Evolutionary conservation across 129 eudicot genomes (phyloP), one percentile per base, ranked within the genome.

Genomic region (Logfia minima): DNA sequence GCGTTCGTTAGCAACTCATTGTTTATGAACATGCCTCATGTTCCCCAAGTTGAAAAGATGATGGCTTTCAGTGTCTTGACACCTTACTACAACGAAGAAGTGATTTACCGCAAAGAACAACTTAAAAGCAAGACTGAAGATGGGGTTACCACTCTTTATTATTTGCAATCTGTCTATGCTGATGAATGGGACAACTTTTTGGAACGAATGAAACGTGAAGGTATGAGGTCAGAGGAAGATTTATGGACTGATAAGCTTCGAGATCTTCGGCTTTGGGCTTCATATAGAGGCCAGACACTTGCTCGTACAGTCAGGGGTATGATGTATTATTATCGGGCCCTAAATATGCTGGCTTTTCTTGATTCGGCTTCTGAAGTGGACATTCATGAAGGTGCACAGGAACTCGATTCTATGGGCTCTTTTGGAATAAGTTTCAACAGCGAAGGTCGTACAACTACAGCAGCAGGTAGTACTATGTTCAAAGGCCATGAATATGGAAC

Each of bases 361-460:
- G 98, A 93, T 91, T 88, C 98, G 23, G 97, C 98, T 76, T 93
- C 97, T 66, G 98, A 93, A 78, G 89, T 93, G 92, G 98, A 93
- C 81, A 89, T 93, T 75, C 86, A 88, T 83, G 98, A 90, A 79
- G 97, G 96, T 22, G 83, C 91, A 16, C 77, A 39, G 45, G 97
- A 88, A 79, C 91, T 93, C 43, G 82, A 82, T 78, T 74, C 96
- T 1, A 81, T 86, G 85, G 83, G 85, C 65, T 68, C 77, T 24
- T 80, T 88, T 31, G 79, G 84, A 3, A 79, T 89, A 75, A 87
- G 84, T 70, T 71, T 92, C 77, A 85, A 87, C 72, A 84, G 95
- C 72, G 89, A 88, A 73, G 87, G 72, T 41, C 88, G 98, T 75
- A 73, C 86, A 45, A 3, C 18, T 2, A 45, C 18, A 11, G 10